These are phyloP conservation scores for Diaporthe ilicicola DNA, from an alignment of 2,329 filamentous ascomycete genomes.

Conservation along the genomic window DNA sequence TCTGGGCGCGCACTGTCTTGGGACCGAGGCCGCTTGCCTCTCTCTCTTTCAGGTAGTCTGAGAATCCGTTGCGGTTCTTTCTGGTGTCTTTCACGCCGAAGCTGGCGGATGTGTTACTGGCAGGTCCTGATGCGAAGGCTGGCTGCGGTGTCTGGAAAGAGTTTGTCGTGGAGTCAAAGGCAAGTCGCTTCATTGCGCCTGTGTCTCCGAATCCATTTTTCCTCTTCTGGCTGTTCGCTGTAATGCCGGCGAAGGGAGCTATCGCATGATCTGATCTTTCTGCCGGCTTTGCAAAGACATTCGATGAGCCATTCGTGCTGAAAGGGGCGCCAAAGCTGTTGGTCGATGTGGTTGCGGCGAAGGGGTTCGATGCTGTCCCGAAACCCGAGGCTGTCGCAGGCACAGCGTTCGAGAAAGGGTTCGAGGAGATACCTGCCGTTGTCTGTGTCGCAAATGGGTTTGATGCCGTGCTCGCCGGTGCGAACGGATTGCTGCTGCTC, in stretches of 20 bases:
- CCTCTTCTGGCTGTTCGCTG: slow-evolving; percentile 26
- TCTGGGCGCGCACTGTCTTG: slow-evolving; percentile 18
- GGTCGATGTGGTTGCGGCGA: slow-evolving; percentile 13
- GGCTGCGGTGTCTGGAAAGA: slow-evolving; percentile 22
- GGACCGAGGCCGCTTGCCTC: slow-evolving; percentile 20
- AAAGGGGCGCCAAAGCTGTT: slow-evolving; percentile 23
- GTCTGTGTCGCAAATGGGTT: slow-evolving; percentile 35
- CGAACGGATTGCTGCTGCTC: slow-evolving; percentile 30
- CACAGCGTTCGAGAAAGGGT: slow-evolving; percentile 17
- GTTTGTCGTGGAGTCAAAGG: slow-evolving; percentile 11
- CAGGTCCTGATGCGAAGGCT: not conserved
- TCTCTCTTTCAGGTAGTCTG: slow-evolving; percentile 21
- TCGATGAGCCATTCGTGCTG: slow-evolving; percentile 1
- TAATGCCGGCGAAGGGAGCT: not conserved
- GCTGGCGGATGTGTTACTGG: not conserved
- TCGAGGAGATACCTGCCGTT: slow-evolving; percentile 3
- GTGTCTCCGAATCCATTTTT: slow-evolving; percentile 31
- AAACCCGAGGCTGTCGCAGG: slow-evolving; percentile 4
- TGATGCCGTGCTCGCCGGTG: slow-evolving; percentile 1
- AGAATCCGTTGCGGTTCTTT: slow-evolving; percentile 30
- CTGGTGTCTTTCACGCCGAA: slow-evolving; percentile 26
- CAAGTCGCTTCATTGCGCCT: slow-evolving; percentile 18
- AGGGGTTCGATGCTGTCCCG: slow-evolving; percentile 26
- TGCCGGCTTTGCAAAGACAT: slow-evolving; percentile 6
- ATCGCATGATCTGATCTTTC: not conserved